Percentiles rank a stretch among this genome's conserved stretches.
Conservation (phyloP, 2,329 filamentous ascomycete species). For the Pseudopyricularia cyperi region DNA sequence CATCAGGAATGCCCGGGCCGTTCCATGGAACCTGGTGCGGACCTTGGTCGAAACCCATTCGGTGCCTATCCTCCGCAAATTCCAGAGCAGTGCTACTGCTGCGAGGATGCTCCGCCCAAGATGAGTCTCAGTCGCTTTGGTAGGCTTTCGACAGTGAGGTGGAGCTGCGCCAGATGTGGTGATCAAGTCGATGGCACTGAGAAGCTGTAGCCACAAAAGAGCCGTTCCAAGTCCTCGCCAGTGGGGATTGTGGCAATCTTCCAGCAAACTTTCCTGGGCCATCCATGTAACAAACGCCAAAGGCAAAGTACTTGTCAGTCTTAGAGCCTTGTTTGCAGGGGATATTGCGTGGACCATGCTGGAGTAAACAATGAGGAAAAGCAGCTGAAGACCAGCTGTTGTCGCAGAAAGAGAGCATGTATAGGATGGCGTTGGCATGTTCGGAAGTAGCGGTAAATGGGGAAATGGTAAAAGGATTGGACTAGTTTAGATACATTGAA, state of each 20-base stretch:
- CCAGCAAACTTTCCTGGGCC: background rate
- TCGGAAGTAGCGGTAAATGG: too few relatives aligned
- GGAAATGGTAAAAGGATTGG: too few relatives aligned
- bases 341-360: background rate
- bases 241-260: background rate
- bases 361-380: background rate
- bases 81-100: background rate
- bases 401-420: background rate
- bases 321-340: background rate
- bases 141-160: background rate
- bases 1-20: background rate
- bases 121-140: background rate
- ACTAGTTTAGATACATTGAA: too few relatives aligned
- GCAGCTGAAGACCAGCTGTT: background rate
- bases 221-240: background rate
- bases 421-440: background rate
- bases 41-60: background rate
- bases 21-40: background rate
- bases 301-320: background rate
- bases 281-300: background rate
- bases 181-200: background rate
- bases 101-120: background rate
- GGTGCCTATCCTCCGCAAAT: background rate
- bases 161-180: background rate
- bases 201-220: background rate